phyloP scores from a whole-genome alignment of 73 alveolate species.

The Paramecium tetraurelia region DNA sequence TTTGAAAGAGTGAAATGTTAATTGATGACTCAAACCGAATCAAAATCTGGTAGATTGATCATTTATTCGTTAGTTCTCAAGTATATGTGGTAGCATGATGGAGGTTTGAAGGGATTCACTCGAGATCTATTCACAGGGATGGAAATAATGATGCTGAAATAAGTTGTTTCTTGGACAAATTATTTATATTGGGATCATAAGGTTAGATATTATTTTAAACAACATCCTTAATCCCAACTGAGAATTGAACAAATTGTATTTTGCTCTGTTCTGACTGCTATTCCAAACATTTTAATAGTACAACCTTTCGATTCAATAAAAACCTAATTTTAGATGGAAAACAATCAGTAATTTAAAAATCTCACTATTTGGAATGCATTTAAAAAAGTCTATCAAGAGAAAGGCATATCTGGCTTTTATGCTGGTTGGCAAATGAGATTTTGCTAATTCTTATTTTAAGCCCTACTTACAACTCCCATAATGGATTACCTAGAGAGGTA shows the following conservation, averaged over 20 bases:
- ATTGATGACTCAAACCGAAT: background rate
- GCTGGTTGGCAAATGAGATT: constrained; percentile 30
- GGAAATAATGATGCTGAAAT: background rate
- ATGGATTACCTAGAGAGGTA: constrained; percentile 24
- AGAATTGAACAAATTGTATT: background rate
- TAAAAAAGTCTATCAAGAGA: background rate
- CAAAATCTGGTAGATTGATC: background rate
- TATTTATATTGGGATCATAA: constrained; percentile 34
- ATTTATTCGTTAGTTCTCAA: background rate
- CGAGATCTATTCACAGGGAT: background rate
- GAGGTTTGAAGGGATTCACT: background rate
- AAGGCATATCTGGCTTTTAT: constrained; percentile 3
- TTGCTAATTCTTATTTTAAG: background rate
- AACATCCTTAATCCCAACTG: background rate
- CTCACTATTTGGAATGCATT: background rate
- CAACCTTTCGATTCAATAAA: constrained; percentile 28
- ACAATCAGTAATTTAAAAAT: background rate
- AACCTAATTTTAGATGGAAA: background rate
- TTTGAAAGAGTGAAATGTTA: background rate
- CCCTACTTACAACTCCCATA: constrained; percentile 10
- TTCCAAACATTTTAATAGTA: background rate
- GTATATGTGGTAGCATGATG: background rate
- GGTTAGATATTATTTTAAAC: background rate
- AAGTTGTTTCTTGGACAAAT: constrained; percentile 39
- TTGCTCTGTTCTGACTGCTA: background rate